Evolutionary conservation across 2,329 filamentous ascomycete species (phyloP).

Genomic region (Fusarium protoensiforme): DNA sequence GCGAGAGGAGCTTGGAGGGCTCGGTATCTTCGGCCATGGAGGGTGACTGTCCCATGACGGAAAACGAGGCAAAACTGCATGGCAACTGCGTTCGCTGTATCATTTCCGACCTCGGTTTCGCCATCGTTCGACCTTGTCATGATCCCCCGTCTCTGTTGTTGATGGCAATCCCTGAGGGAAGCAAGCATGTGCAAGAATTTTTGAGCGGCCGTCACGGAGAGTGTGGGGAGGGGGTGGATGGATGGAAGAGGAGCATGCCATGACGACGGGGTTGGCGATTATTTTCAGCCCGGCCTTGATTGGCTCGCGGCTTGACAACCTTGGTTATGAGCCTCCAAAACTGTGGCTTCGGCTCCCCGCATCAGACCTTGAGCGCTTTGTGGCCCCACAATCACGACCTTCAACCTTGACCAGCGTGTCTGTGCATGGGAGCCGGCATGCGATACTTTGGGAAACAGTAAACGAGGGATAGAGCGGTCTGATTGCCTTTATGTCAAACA

Average conservation of each 20-base stretch:
- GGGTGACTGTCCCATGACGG: slow-evolving; percentile 11
- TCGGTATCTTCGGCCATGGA: slow-evolving; percentile 31
- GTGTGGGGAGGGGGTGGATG: slow-evolving; percentile 21
- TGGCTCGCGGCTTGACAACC: background rate
- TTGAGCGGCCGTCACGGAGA: background rate
- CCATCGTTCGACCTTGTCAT: background rate
- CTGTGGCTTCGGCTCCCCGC: background rate
- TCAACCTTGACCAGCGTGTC: background rate
- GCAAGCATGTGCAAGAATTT: slow-evolving; percentile 19
- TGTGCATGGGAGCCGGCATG: background rate
- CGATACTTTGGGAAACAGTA: background rate
- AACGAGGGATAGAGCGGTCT: background rate
- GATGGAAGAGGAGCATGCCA: slow-evolving; percentile 1
- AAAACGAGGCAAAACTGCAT: slow-evolving; percentile 4
- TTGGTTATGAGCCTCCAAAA: background rate
- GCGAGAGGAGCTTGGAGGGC: slow-evolving; percentile 13
- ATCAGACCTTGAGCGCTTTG: background rate
- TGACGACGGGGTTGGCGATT: background rate
- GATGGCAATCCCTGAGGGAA: background rate
- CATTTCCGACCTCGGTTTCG: background rate
- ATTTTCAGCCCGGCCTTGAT: background rate
- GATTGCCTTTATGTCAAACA: background rate
- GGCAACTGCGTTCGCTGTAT: background rate
- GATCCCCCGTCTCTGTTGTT: background rate
- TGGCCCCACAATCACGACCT: background rate